Evolutionary conservation across 2,329 filamentous ascomycete genomes (phyloP).

Genomic region (Aureobasidium zeae): DNA sequence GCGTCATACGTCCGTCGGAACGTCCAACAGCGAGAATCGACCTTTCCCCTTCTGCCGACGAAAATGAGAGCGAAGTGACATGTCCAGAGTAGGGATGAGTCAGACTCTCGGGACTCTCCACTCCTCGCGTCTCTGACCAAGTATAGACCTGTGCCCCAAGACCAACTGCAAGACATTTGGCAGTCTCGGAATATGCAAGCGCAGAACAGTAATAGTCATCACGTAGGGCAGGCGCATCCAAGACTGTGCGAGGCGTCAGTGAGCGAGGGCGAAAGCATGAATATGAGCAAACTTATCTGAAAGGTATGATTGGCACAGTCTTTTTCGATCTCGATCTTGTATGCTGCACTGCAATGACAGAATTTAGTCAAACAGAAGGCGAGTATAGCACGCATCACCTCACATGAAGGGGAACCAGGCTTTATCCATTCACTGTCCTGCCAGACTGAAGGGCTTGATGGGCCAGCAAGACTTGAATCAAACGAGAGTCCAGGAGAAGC

Average conservation of each 20-base stretch:
- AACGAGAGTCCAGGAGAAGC: background rate
- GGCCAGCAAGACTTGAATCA: background rate
- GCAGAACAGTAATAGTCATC: conserved; percentile 95
- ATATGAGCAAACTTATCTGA: conserved; percentile 51
- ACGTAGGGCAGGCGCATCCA: conserved; percentile 80
- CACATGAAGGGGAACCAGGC: conserved; percentile 1
- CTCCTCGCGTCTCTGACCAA: conserved; percentile 72
- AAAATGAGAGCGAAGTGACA: conserved; percentile 84
- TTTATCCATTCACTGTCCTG: conserved; percentile 34
- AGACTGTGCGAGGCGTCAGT: conserved; percentile 49
- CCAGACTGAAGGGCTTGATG: conserved; percentile 26
- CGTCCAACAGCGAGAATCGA: conserved; percentile 79
- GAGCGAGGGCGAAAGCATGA: background rate
- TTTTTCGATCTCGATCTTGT: conserved; percentile 25
- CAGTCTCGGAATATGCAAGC: conserved; percentile 70
- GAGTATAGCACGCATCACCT: conserved; percentile 16
- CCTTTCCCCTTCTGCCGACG: conserved; percentile 63
- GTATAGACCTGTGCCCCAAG: conserved; percentile 71
- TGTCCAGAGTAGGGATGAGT: conserved; percentile 45
- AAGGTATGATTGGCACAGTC: conserved; percentile 60
- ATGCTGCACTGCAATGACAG: conserved; percentile 22
- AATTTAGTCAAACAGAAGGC: conserved; percentile 19
- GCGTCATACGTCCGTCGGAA: conserved; percentile 62
- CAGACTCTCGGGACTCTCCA: conserved; percentile 48
- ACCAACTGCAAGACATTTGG: conserved; percentile 72